Evolutionary conservation across 768 basidiomycete genomes (phyloP).

Genomic region (Lactarius vividus): DNA sequence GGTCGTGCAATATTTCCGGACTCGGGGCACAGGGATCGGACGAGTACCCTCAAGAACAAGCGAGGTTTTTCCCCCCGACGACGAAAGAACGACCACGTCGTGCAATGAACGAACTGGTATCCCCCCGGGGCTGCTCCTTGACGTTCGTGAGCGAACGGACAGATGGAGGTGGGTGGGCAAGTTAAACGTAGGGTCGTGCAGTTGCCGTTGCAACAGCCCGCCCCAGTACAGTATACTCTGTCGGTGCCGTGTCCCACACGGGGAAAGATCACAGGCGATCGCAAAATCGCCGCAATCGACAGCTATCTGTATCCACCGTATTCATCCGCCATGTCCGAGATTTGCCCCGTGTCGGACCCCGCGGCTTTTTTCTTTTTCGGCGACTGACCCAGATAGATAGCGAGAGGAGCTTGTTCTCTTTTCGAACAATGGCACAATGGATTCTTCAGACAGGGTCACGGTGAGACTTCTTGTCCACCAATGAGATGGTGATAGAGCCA

Average conservation of each 20-base stretch:
- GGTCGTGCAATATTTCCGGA: background rate
- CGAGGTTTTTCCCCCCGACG: background rate
- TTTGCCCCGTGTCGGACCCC: background rate
- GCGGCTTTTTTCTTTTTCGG: background rate
- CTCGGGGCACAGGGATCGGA: too few species aligned
- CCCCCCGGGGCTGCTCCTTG: too few species aligned
- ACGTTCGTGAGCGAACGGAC: background rate
- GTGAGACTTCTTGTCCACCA: background rate
- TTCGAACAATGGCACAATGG: background rate
- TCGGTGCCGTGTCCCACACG: background rate
- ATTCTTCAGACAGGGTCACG: background rate
- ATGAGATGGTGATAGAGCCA: too few species aligned
- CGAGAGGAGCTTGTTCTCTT: background rate
- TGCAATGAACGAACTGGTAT: too few species aligned
- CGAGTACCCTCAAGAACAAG: background rate
- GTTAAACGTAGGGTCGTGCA: background rate
- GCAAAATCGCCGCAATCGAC: background rate
- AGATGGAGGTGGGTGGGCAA: background rate
- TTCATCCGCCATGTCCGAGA: background rate
- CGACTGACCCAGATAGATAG: background rate
- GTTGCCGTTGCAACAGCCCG: background rate
- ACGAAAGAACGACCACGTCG: background rate
- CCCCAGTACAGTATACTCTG: background rate
- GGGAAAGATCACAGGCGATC: background rate
- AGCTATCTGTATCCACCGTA: background rate